phyloP scores from a whole-genome alignment of 2,329 filamentous ascomycete genomes.

The Laburnicola sp. region DNA sequence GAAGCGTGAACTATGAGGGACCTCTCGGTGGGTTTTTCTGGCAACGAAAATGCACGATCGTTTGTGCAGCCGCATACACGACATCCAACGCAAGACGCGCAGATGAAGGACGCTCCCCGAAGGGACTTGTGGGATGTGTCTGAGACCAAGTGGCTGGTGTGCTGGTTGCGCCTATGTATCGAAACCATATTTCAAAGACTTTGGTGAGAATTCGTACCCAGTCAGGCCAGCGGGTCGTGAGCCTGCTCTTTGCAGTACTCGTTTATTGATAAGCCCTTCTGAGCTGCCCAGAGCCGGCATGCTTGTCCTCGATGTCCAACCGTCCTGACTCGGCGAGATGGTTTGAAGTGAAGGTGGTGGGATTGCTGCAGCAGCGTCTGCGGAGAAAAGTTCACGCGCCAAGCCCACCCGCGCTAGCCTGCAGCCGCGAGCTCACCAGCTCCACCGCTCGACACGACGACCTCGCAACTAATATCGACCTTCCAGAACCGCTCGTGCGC shows the following conservation, averaged over 20 bases:
- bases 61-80: constrained; percentile 48
- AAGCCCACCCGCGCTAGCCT: constrained; percentile 23
- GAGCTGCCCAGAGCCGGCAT: background rate
- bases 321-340: background rate
- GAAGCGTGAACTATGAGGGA: constrained; percentile 61
- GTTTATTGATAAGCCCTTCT: too few relatives aligned
- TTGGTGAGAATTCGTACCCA: background rate
- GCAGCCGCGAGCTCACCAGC: constrained; percentile 18
- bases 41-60: constrained; percentile 49
- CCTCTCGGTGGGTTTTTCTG: constrained; percentile 48
- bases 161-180: constrained; percentile 31
- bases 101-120: constrained; percentile 49
- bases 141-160: constrained; percentile 53
- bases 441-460: constrained; percentile 1
- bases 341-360: background rate
- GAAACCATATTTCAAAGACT: background rate
- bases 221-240: too few relatives aligned
- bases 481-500: background rate
- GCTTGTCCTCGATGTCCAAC: too few relatives aligned
- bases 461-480: background rate
- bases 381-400: constrained; percentile 23
- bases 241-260: too few relatives aligned
- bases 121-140: constrained; percentile 50
- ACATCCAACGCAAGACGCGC: constrained; percentile 53
- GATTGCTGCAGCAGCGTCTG: background rate